phyloP scores from a whole-genome alignment of 78 protist genomes.

The Pigoraptor vietnamica region DNA sequence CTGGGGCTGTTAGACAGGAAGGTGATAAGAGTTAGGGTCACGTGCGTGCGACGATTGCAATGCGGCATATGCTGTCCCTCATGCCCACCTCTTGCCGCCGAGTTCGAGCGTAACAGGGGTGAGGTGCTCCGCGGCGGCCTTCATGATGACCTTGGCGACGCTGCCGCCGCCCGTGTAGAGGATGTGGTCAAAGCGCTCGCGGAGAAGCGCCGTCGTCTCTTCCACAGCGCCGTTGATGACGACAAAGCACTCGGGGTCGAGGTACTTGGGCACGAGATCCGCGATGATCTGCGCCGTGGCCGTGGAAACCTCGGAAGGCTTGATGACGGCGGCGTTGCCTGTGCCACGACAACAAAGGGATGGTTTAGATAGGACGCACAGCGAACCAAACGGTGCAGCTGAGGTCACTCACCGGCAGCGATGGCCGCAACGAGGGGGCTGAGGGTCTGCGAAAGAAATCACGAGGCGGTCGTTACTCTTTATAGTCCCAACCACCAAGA shows the following conservation, averaged over 20 bases:
- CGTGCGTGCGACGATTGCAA: too few species aligned
- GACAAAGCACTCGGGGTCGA: background rate
- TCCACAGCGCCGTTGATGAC: constrained; percentile 44
- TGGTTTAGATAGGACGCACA: background rate
- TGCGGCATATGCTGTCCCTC: too few species aligned
- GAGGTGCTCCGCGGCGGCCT: constrained; percentile 54
- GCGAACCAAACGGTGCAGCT: background rate
- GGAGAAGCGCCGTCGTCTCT: constrained; percentile 30
- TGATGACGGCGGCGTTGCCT: constrained; percentile 48
- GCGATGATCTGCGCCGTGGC: background rate
- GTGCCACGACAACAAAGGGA: too few species aligned
- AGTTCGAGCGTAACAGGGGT: constrained; percentile 71
- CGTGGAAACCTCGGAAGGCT: constrained; percentile 41
- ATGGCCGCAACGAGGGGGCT: constrained; percentile 70
- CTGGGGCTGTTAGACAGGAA: background rate
- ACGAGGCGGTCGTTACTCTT: too few species aligned
- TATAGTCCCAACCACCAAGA: too few species aligned
- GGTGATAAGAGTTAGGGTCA: background rate
- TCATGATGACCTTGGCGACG: constrained; percentile 40
- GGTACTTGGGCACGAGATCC: constrained; percentile 15
- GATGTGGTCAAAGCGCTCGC: constrained; percentile 39
- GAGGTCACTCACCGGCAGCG: constrained; percentile 73
- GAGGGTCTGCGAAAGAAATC: background rate
- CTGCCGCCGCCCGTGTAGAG: constrained; percentile 62
- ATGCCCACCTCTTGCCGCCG: constrained; percentile 61